phyloP scores from a whole-genome alignment of 768 basidiomycete species.

The Paxillus rubicundulus region DNA sequence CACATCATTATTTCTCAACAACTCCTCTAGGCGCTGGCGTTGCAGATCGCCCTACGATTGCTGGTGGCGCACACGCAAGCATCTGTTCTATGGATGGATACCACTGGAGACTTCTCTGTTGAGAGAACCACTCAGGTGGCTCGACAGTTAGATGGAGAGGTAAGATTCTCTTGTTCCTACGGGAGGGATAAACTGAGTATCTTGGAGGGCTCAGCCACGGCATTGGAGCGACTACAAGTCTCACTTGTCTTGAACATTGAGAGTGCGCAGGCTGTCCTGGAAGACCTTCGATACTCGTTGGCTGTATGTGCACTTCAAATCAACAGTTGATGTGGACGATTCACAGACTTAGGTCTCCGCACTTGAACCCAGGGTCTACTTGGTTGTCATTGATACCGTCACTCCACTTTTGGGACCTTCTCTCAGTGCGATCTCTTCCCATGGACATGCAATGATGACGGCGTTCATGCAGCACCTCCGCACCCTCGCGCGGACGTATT shows the following conservation, averaged over 20 bases:
- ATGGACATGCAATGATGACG: slow-evolving; percentile 75
- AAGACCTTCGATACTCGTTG: slow-evolving; percentile 36
- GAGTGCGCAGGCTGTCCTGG: slow-evolving; percentile 48
- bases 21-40: slow-evolving; percentile 51
- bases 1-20: slow-evolving; percentile 3
- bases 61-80: slow-evolving; percentile 39
- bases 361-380: slow-evolving; percentile 30
- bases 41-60: slow-evolving; percentile 56
- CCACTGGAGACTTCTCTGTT: slow-evolving; percentile 61
- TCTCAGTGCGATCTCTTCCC: slow-evolving; percentile 62
- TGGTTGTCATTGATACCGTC: slow-evolving; percentile 63
- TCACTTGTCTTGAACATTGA: slow-evolving; percentile 59
- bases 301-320: slow-evolving; percentile 20
- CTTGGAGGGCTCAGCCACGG: slow-evolving; percentile 28
- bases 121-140: slow-evolving; percentile 44
- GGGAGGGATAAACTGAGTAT: slow-evolving; percentile 4
- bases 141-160: slow-evolving; percentile 22
- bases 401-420: slow-evolving; percentile 63
- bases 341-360: slow-evolving; percentile 10
- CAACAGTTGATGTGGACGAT: neutral
- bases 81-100: slow-evolving; percentile 68
- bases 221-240: slow-evolving; percentile 57
- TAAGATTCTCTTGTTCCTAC: slow-evolving; percentile 16
- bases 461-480: slow-evolving; percentile 67
- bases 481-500: slow-evolving; percentile 41